Conservation (phyloP, 257 asterid species). For the Dorcoceras hygrometricum region DNA sequence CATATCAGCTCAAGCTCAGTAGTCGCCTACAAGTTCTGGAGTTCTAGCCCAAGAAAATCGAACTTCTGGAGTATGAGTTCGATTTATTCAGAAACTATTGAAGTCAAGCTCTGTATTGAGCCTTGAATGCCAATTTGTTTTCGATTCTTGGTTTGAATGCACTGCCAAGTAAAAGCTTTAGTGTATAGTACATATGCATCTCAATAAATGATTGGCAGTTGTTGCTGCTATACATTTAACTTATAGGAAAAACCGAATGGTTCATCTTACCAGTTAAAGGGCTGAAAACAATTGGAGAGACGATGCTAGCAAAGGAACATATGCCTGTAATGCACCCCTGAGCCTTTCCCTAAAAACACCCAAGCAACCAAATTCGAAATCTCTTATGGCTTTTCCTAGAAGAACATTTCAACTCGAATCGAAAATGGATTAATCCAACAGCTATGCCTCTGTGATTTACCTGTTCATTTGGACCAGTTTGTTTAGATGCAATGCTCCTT, state of each 20-base stretch:
- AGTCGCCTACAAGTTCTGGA: no score
- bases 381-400: background rate
- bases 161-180: background rate
- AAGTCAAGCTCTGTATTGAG: no score
- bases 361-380: background rate
- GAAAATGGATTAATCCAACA: background rate
- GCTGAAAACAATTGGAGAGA: constrained; percentile 79
- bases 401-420: background rate
- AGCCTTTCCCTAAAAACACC: constrained; percentile 63
- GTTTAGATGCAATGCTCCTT: constrained; percentile 87
- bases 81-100: no score
- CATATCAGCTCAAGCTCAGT: background rate
- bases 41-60: no score
- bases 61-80: no score
- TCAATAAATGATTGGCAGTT: background rate
- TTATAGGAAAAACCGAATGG: background rate
- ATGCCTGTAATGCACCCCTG: constrained; percentile 92
- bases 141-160: background rate
- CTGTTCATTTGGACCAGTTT: constrained; percentile 84
- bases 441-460: constrained; percentile 26
- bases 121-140: background rate
- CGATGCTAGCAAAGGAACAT: constrained; percentile 60
- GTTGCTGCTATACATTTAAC: background rate
- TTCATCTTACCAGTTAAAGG: constrained; percentile 66
- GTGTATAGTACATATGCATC: background rate